These are phyloP conservation scores for Lathyrus aphaca DNA, from an alignment of 306 rosid genomes.

Conservation along the genomic window DNA sequence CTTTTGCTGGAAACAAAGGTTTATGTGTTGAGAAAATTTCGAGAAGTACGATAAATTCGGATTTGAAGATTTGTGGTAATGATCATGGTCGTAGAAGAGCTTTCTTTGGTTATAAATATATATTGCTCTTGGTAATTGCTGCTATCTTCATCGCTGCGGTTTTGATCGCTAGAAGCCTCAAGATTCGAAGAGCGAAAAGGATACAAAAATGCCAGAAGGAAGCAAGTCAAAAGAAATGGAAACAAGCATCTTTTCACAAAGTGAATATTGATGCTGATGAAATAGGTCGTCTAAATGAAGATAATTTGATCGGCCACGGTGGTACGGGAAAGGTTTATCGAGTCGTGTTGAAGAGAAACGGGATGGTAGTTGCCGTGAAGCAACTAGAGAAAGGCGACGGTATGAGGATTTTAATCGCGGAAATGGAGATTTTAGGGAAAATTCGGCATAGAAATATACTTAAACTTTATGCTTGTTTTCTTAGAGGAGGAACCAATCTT, in stretches of 20 bases:
- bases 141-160: conserved; percentile 47
- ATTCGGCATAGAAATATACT: conserved; percentile 83
- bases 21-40: conserved; percentile 67
- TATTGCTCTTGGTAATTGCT: conserved; percentile 53
- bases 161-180: conserved; percentile 55
- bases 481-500: conserved; percentile 67
- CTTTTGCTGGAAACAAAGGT: conserved; percentile 68
- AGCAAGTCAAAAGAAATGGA: conserved; percentile 59
- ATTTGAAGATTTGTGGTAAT: conserved; percentile 52
- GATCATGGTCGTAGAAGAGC: conserved; percentile 44
- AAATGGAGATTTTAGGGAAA: conserved; percentile 87
- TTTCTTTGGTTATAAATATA: conserved; percentile 48
- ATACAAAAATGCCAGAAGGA: conserved; percentile 47
- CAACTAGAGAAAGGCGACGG: conserved; percentile 68
- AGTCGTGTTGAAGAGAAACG: conserved; percentile 58
- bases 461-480: conserved; percentile 88
- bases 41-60: conserved; percentile 46
- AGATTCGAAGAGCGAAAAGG: conserved; percentile 41
- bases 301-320: conserved; percentile 82
- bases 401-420: conserved; percentile 75
- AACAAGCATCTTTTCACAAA: conserved; percentile 71
- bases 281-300: conserved; percentile 70
- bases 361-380: conserved; percentile 77
- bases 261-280: conserved; percentile 75
- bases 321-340: conserved; percentile 92